A percentile compares a stretch with the other conserved stretches of the same genome.
phyloP scores from a whole-genome alignment of 805 yeast genomes.

The Yamadazyma sp. region DNA sequence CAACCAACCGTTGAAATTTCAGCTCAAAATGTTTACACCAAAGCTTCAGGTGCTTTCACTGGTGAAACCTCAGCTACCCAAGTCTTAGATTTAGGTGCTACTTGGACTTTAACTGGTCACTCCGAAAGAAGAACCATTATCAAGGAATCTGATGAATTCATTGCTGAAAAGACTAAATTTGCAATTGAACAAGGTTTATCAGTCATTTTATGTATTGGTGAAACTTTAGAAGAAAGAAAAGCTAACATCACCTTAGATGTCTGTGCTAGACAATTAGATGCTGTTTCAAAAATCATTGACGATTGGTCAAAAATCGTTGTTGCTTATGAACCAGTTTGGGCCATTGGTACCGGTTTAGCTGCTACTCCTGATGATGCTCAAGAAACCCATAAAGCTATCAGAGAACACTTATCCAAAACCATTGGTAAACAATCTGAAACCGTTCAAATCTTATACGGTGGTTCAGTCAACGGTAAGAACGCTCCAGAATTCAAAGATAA shows the following conservation, averaged over 20 bases:
- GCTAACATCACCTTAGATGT: constrained; percentile 82
- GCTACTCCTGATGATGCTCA: constrained; percentile 99
- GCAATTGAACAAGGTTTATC: constrained; percentile 86
- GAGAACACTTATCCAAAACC: constrained; percentile 74
- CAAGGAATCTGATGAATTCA: constrained; percentile 84
- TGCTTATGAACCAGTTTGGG: constrained; percentile 99
- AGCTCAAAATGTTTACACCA: constrained; percentile 88
- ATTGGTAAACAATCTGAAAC: constrained; percentile 79
- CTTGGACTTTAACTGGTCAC: constrained; percentile 96
- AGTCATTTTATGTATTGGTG: constrained; percentile 97
- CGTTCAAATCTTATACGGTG: constrained; percentile 95
- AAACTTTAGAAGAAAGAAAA: constrained; percentile 93
- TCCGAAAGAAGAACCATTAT: constrained; percentile 96
- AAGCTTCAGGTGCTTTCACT: constrained; percentile 94
- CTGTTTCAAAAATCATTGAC: constrained; percentile 72
- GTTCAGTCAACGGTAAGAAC: constrained; percentile 95
- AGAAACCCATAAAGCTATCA: constrained; percentile 85
- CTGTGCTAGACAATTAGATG: constrained; percentile 83
- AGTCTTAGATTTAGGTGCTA: constrained; percentile 86
- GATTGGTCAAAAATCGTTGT: constrained; percentile 93
- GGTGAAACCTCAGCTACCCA: constrained; percentile 92
- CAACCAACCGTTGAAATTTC: constrained; percentile 74
- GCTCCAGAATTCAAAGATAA: constrained; percentile 87
- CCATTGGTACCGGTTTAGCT: constrained; percentile 98
- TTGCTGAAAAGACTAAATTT: constrained; percentile 92